A percentile compares a stretch with the other conserved stretches of the same genome.
These are phyloP conservation scores for Capsella rubella DNA, from an alignment of 441 rosid species.

Conservation along the genomic window DNA sequence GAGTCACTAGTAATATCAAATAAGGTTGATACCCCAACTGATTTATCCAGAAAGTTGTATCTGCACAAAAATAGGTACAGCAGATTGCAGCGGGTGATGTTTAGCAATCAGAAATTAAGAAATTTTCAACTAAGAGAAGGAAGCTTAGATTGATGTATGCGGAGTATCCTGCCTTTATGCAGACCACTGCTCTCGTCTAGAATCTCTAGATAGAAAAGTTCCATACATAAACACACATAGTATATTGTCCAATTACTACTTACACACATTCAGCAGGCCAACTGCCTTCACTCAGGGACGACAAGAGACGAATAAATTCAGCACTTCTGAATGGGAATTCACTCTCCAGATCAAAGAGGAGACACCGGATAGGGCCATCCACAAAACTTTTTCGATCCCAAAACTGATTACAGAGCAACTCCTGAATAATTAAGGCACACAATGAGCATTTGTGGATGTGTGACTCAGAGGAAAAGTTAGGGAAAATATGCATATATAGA, in stretches of 20 bases:
- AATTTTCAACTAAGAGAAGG: slow-evolving; percentile 5
- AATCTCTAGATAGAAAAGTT: slow-evolving; percentile 24
- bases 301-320: slow-evolving; percentile 80
- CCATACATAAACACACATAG: slow-evolving; percentile 15
- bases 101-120: slow-evolving; percentile 20
- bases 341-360: slow-evolving; percentile 87
- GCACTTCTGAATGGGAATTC: slow-evolving; percentile 87
- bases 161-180: slow-evolving; percentile 23
- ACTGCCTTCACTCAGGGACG: slow-evolving; percentile 93
- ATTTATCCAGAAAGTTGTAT: slow-evolving; percentile 89
- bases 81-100: slow-evolving; percentile 22
- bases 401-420: slow-evolving; percentile 95
- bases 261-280: slow-evolving; percentile 99
- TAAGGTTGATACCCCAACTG: slow-evolving; percentile 83
- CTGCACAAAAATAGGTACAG: slow-evolving; percentile 50
- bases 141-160: slow-evolving; percentile 16
- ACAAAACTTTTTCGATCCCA: slow-evolving; percentile 95
- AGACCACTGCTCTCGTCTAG: slow-evolving; percentile 13
- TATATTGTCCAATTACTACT: slow-evolving; percentile 47
- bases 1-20: slow-evolving; percentile 71
- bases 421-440: slow-evolving; percentile 57
- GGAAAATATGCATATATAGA: slow-evolving; percentile 38
- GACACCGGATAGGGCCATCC: slow-evolving; percentile 97
- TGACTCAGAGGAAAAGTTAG: slow-evolving; percentile 25
- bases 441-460: slow-evolving; percentile 41